Conservation (phyloP, 768 basidiomycete genomes). For the Tulasnella sp. region DNA sequence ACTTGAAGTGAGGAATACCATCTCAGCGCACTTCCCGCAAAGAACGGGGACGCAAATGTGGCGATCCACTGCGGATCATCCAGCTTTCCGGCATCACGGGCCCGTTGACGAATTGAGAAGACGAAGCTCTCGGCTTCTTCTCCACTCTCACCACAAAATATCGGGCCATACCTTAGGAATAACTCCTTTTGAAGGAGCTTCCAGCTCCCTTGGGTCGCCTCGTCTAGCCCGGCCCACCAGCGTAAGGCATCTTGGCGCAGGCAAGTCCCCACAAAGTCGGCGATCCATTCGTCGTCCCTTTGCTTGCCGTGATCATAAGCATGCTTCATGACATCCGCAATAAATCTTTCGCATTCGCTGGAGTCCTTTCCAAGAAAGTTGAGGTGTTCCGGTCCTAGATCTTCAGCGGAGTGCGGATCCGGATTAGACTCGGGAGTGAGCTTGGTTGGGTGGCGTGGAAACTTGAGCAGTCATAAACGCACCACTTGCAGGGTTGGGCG, state of each 20-base stretch:
- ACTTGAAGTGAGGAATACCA: neutral
- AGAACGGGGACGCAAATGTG: neutral
- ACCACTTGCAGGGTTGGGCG: neutral
- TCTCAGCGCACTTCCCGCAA: neutral
- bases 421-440: no score
- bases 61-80: neutral
- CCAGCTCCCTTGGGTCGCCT: neutral
- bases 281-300: neutral
- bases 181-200: neutral
- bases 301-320: neutral
- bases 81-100: neutral
- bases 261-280: neutral
- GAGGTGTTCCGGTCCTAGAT: neutral
- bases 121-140: neutral
- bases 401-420: neutral
- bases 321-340: neutral
- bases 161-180: no score
- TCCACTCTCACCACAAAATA: neutral
- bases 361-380: neutral
- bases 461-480: neutral
- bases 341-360: neutral
- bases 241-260: neutral
- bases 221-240: neutral
- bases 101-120: neutral
- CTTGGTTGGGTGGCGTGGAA: neutral